Evolutionary conservation across 1,284 basidiomycete genomes (phyloP).

Genomic region (Agroathelia rolfsii): DNA sequence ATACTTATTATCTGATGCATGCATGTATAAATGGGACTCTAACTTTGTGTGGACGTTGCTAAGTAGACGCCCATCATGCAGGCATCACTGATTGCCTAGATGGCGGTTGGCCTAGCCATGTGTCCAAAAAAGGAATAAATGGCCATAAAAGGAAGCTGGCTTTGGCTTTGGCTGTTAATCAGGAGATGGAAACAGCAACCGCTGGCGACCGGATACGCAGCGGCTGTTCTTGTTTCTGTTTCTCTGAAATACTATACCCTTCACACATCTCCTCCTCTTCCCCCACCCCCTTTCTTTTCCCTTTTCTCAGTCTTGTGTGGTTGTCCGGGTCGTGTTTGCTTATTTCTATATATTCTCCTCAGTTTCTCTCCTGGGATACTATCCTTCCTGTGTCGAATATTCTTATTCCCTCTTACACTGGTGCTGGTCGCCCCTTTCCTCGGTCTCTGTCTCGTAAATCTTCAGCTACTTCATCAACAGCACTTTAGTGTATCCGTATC

Average conservation of each 20-base stretch:
- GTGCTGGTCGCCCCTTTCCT: slow-evolving; percentile 36
- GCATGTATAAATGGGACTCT: too few relatives aligned
- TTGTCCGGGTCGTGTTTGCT: slow-evolving; percentile 11
- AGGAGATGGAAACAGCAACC: not conserved
- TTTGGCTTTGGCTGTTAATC: not conserved
- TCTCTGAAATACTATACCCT: slow-evolving; percentile 10
- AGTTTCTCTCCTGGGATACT: slow-evolving; percentile 12
- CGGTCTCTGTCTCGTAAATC: slow-evolving; percentile 13
- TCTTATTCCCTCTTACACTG: slow-evolving; percentile 16
- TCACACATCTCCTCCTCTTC: slow-evolving; percentile 11
- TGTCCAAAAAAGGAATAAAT: too few relatives aligned
- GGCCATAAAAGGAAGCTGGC: too few relatives aligned
- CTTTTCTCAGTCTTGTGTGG: slow-evolving; percentile 13
- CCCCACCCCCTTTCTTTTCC: slow-evolving; percentile 17
- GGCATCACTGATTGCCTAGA: too few relatives aligned
- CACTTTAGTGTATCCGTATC: slow-evolving; percentile 6
- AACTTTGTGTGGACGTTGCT: too few relatives aligned
- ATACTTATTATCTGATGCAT: too few relatives aligned
- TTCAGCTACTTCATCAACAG: slow-evolving; percentile 11
- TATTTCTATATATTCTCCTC: slow-evolving; percentile 15
- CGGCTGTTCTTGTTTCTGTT: slow-evolving; percentile 17
- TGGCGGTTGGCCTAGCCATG: too few relatives aligned
- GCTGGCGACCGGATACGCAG: too few relatives aligned
- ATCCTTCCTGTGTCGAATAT: slow-evolving; percentile 16
- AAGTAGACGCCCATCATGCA: too few relatives aligned